Base-by-base conservation (phyloP, 345 rosid species). In the Euphorbia pulcherrima region DNA sequence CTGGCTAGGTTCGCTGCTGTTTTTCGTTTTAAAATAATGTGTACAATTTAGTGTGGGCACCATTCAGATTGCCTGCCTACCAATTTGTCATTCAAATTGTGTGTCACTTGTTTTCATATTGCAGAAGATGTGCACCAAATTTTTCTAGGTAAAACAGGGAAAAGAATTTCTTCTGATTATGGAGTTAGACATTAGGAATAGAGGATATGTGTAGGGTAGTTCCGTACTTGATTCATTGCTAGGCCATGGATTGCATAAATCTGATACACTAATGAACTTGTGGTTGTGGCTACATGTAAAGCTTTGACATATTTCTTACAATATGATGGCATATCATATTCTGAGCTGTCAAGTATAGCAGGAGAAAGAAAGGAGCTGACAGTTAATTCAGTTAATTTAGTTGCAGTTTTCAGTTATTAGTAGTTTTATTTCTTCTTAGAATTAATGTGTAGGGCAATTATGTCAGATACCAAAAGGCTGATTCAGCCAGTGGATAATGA, bases 91-190 rank as follows among this genome's bases (percentile, higher is more conserved):
- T 40, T 21, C 77, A 23, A 37, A 24, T 75, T 28, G 5, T 64
- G 24, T 26, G 61, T 51, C 51, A 40, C 47, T 12, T 23, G 37
- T 57, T 62, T 51, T 44, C 52, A 70, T 62, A 65, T 57, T 20
- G 75, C 78, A 70, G 75, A 69, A 73, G 74, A 39, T 24, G 59
- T 21, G 37, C 72, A 17, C 69, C 67, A 5, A 50, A 50, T 24
- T 21, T 16, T 55, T 35, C 68, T 39, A 70, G 68, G 62, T 61
- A 17, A 51, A 27, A 69, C 27, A 71, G 73, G 44, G 40, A 53
- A 5, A n/a, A 53, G 2, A n/a, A 27, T 21, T 0, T 40, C 23
- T 47, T 56, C 7, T 44, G 35, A 63, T 54, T 56, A 14, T 21
- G 50, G 11, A 8, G 61, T 41, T 21, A 29, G 57, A 29, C 26